Percentiles rank a stretch among this genome's conserved stretches.
Conservation (phyloP, 768 basidiomycete genomes). For the Boletus barrowsii region DNA sequence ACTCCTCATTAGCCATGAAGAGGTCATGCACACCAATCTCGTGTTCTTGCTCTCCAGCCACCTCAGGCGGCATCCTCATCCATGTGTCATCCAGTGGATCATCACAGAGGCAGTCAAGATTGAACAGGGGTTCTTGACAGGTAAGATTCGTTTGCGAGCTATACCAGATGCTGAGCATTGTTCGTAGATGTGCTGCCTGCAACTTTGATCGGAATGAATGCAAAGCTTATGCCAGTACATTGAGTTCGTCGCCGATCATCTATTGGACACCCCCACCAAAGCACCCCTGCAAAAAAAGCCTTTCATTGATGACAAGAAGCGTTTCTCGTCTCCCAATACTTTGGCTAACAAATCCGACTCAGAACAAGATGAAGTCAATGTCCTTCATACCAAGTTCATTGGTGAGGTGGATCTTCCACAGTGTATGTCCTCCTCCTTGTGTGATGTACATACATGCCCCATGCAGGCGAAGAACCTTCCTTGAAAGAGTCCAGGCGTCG, state of each 20-base stretch:
- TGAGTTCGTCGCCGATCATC: constrained; percentile 89
- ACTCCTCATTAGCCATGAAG: constrained; percentile 91
- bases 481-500: constrained; percentile 72
- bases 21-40: constrained; percentile 96
- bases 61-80: constrained; percentile 76
- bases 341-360: constrained; percentile 27
- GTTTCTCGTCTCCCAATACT: constrained; percentile 30
- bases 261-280: constrained; percentile 42
- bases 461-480: constrained; percentile 71
- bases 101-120: constrained; percentile 82
- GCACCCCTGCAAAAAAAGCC: neutral
- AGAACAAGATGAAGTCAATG: constrained; percentile 33
- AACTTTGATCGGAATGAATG: constrained; percentile 91
- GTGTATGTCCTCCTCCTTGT: constrained; percentile 29
- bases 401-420: constrained; percentile 69
- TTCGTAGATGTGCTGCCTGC: constrained; percentile 69
- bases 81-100: constrained; percentile 65
- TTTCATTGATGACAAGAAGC: constrained; percentile 31
- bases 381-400: constrained; percentile 53
- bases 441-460: neutral
- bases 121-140: constrained; percentile 79
- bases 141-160: constrained; percentile 35
- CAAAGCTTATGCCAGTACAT: constrained; percentile 84
- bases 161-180: neutral
- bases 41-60: constrained; percentile 88